phyloP scores from a whole-genome alignment of 2,329 filamentous ascomycete species.

The Aspergillus quadrilineatus region DNA sequence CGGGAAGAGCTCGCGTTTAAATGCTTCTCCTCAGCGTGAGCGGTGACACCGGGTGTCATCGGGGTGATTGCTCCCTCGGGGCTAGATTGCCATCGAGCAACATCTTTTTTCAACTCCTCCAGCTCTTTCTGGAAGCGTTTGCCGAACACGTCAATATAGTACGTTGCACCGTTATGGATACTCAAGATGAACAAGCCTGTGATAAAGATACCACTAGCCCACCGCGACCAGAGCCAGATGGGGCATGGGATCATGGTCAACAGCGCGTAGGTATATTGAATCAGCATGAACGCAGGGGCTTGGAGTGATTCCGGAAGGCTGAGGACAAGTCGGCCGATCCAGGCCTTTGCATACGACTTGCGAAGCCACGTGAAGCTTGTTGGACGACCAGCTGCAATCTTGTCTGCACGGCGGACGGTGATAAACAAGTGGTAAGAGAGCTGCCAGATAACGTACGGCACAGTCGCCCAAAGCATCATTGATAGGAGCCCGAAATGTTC shows the following conservation, averaged over 20 bases:
- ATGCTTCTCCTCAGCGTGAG: constrained; percentile 19
- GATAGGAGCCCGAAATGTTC: constrained; percentile 75
- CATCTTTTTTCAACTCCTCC: constrained; percentile 82
- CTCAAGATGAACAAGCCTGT: constrained; percentile 86
- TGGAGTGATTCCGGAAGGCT: constrained; percentile 73
- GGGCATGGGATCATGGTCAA: constrained; percentile 93
- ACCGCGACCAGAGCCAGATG: constrained; percentile 88
- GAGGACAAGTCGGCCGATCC: constrained; percentile 83
- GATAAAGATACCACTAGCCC: constrained; percentile 75
- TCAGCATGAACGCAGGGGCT: constrained; percentile 90
- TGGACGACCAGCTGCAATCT: constrained; percentile 91
- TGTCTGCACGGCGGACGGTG: constrained; percentile 87
- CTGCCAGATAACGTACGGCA: constrained; percentile 93
- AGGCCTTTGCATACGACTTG: constrained; percentile 82
- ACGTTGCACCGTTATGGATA: constrained; percentile 94
- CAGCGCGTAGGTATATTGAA: constrained; percentile 88
- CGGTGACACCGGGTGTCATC: constrained; percentile 22
- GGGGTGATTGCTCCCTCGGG: constrained; percentile 36
- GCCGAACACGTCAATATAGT: constrained; percentile 97
- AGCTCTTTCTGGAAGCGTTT: constrained; percentile 96
- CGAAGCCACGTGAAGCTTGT: constrained; percentile 98
- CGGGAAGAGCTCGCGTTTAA: constrained; percentile 21
- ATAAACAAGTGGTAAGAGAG: constrained; percentile 91
- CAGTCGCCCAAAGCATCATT: constrained; percentile 92
- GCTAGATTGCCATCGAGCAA: constrained; percentile 75